phyloP scores from a whole-genome alignment of 495 filamentous ascomycete genomes.

The Talaromyces thailandensis region DNA sequence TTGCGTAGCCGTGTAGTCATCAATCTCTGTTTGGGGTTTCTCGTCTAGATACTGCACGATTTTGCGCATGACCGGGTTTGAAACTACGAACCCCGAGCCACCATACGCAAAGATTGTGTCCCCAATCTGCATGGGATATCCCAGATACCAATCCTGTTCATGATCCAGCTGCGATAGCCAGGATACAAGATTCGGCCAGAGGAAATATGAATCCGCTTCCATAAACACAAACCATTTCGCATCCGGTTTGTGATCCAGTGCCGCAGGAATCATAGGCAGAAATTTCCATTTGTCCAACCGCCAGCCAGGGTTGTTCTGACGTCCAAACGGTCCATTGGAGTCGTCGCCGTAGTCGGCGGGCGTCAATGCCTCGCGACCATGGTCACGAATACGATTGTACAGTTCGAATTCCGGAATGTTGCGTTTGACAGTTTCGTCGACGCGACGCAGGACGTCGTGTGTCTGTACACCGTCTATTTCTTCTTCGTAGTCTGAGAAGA shows the following conservation, averaged over 20 bases:
- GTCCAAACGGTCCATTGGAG: slow-evolving; percentile 26
- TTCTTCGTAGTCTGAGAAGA: slow-evolving; percentile 41
- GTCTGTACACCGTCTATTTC: slow-evolving; percentile 27
- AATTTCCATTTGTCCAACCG: slow-evolving; percentile 66
- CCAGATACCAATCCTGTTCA: slow-evolving; percentile 42
- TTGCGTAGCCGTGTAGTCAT: slow-evolving; percentile 18
- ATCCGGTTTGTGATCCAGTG: slow-evolving; percentile 38
- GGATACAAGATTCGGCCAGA: slow-evolving; percentile 54
- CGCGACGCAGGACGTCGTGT: slow-evolving; percentile 31
- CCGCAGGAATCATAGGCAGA: slow-evolving; percentile 52
- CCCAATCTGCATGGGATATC: slow-evolving; percentile 39
- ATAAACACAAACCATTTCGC: slow-evolving; percentile 61
- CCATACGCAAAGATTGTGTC: slow-evolving; percentile 51
- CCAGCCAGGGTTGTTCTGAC: slow-evolving; percentile 44
- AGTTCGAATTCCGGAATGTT: slow-evolving; percentile 34
- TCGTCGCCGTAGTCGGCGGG: slow-evolving; percentile 21
- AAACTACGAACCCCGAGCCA: slow-evolving; percentile 54
- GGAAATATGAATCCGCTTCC: slow-evolving; percentile 58
- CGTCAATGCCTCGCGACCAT: slow-evolving; percentile 25
- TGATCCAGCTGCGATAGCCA: slow-evolving; percentile 45
- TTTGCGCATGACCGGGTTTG: slow-evolving; percentile 21
- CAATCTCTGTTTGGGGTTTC: slow-evolving; percentile 15
- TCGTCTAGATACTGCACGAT: slow-evolving; percentile 14
- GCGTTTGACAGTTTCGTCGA: slow-evolving; percentile 21
- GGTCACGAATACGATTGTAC: slow-evolving; percentile 28